Evolutionary conservation across 1,284 basidiomycete species (phyloP), one percentile per base, ranked within the genome.

Genomic region (Leccinum insolens): DNA sequence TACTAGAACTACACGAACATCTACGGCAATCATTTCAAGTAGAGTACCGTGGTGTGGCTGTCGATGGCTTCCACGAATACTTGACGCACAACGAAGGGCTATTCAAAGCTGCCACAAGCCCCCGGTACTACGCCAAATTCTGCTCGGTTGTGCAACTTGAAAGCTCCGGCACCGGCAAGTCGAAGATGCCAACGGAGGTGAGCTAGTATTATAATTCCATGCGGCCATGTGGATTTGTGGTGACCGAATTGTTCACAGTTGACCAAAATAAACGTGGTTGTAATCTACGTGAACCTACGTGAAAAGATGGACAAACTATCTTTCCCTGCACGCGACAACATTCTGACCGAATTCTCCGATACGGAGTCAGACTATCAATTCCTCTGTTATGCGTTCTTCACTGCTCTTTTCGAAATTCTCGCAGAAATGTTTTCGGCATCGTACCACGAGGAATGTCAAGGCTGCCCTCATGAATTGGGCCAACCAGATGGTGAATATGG

Each of bases 141-240:
- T 74, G 73, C 46, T 70, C 74, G 1, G 39, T 74, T 9, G 68
- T 75, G 0, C 73, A 74, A 22, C 31, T 34, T 34, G 31, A 34
- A 9, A 74, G 74, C 9, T 76, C 74, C 0, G 74, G 74, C 0
- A 74, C 73, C 0, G 74, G 74, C 0, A 75, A 76, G 61, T 69
- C 74, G 5, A 70, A 73, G 17, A 46, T 75, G 39, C 9, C 75
- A 4, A 70, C 66, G 0, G 71, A 76, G 70, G 74, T 70, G 46
- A 49, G 25, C 17, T 3, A 31, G 12, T 55, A 7, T 22, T 4
- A 22, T 25, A 55, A 31, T 31, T 31, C 57, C 28, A 11, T 59
- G 25, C 4, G 28, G 55, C 46, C 7, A 22, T 41, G 14, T 3
- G 3, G 2, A n/a, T 44, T 2, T 20, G 28, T 55, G 8, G 1